A percentile compares a stretch with the other conserved stretches of the same genome.
These are phyloP conservation scores for Penicillium janthinellum DNA, from an alignment of 2,329 filamentous ascomycete species.

Conservation along the genomic window DNA sequence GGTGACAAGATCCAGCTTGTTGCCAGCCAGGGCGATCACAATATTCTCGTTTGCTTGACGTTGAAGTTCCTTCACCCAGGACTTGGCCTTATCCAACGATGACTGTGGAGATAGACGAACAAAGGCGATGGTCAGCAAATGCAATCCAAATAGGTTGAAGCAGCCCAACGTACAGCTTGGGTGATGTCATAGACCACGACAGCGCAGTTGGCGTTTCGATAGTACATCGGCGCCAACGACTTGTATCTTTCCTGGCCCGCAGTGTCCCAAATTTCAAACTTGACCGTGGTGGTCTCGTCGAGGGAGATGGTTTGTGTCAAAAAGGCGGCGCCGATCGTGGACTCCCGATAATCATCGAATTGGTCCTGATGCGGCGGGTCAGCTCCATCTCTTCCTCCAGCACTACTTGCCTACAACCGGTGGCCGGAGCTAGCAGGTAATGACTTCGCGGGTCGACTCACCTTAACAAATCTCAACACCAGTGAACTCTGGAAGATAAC, in stretches of 20 bases:
- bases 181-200: slow-evolving; percentile 99
- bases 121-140: slow-evolving; percentile 20
- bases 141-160: slow-evolving; percentile 5
- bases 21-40: slow-evolving; percentile 95
- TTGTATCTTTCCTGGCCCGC: slow-evolving; percentile 99
- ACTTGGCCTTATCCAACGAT: slow-evolving; percentile 97
- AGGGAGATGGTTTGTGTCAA: slow-evolving; percentile 98
- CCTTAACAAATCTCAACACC: slow-evolving; percentile 97
- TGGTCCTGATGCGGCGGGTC: slow-evolving; percentile 70
- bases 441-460: slow-evolving; percentile 46
- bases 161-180: slow-evolving; percentile 73
- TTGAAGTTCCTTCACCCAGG: slow-evolving; percentile 98
- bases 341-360: slow-evolving; percentile 98
- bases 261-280: slow-evolving; percentile 99
- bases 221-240: slow-evolving; percentile 99
- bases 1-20: slow-evolving; percentile 94
- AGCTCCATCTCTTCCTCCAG: slow-evolving; percentile 2
- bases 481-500: slow-evolving; percentile 76
- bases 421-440: background rate
- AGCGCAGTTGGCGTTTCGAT: slow-evolving; percentile 98
- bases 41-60: slow-evolving; percentile 99
- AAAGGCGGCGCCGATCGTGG: slow-evolving; percentile 97
- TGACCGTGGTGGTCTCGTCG: slow-evolving; percentile 97
- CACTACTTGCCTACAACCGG: background rate
- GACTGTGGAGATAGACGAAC: slow-evolving; percentile 57